Conservation (phyloP, 306 rosid genomes). For the Lablab purpureus region DNA sequence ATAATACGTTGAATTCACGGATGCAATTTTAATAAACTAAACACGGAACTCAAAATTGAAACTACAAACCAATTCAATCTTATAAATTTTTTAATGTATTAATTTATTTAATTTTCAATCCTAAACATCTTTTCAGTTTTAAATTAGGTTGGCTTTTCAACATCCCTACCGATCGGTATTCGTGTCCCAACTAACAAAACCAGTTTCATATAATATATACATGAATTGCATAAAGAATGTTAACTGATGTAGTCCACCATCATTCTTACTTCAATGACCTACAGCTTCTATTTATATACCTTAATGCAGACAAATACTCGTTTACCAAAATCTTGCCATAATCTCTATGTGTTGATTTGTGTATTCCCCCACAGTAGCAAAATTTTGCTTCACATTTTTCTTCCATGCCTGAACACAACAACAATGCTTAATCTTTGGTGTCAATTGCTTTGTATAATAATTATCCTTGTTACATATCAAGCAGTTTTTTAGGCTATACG, state of each 20-base stretch:
- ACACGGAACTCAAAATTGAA: background rate
- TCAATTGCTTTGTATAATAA: background rate
- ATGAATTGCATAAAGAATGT: background rate
- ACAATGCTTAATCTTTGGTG: conserved; percentile 27
- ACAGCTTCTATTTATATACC: conserved; percentile 10
- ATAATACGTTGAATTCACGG: background rate
- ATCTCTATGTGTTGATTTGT: background rate
- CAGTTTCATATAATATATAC: background rate
- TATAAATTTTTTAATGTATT: background rate
- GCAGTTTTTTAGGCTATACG: background rate
- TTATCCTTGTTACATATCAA: too few relatives aligned
- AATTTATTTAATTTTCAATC: too few relatives aligned
- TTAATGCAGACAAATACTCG: background rate
- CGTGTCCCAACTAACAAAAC: background rate
- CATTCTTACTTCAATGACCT: background rate
- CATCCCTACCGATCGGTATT: background rate
- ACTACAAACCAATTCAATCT: background rate
- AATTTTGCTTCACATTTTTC: conserved; percentile 44
- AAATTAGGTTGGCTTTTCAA: background rate
- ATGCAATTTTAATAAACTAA: background rate
- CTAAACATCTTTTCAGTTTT: background rate
- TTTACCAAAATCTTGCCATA: background rate
- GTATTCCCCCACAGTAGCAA: background rate
- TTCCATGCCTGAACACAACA: conserved; percentile 55
- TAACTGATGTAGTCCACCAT: background rate